Conservation (phyloP, 345 rosid species). For the Sonneratia caseolaris region DNA sequence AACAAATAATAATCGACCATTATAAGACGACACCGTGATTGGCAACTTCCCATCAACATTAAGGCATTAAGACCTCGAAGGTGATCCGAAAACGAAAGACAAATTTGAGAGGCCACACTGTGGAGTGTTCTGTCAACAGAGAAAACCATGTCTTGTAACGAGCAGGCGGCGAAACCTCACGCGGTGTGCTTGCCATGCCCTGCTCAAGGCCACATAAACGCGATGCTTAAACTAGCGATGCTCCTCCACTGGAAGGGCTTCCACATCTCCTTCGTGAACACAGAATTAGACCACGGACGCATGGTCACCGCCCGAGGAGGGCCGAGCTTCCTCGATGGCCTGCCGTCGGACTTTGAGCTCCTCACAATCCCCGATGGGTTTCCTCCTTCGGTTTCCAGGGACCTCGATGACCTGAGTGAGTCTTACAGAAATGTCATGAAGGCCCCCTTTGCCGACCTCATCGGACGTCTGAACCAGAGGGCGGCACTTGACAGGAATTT, state of each 20-base stretch:
- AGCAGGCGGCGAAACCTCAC: conserved; percentile 2
- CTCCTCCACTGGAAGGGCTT: conserved; percentile 15
- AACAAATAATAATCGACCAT: no score
- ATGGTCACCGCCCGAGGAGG: conserved; percentile 6
- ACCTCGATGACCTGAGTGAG: background rate
- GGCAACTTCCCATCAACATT: no score
- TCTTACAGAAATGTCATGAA: background rate
- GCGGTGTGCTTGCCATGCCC: conserved; percentile 13
- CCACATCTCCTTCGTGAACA: conserved; percentile 16
- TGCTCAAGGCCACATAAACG: conserved; percentile 16
- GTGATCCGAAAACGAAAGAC: no score
- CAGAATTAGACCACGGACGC: conserved; percentile 15
- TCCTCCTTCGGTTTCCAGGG: background rate
- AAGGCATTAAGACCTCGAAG: no score
- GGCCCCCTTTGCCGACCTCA: background rate
- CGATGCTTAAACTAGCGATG: conserved; percentile 13
- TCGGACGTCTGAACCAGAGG: background rate
- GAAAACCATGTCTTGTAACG: no score
- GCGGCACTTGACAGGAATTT: background rate
- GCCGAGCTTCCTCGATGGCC: background rate
- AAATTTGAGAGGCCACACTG: no score
- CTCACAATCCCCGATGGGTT: conserved; percentile 12
- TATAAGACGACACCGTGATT: no score
- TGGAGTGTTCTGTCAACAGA: no score
- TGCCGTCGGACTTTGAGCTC: conserved; percentile 9